These are phyloP conservation scores for Teratosphaeria nubilosa DNA, from an alignment of 2,329 filamentous ascomycete genomes.

Conservation along the genomic window DNA sequence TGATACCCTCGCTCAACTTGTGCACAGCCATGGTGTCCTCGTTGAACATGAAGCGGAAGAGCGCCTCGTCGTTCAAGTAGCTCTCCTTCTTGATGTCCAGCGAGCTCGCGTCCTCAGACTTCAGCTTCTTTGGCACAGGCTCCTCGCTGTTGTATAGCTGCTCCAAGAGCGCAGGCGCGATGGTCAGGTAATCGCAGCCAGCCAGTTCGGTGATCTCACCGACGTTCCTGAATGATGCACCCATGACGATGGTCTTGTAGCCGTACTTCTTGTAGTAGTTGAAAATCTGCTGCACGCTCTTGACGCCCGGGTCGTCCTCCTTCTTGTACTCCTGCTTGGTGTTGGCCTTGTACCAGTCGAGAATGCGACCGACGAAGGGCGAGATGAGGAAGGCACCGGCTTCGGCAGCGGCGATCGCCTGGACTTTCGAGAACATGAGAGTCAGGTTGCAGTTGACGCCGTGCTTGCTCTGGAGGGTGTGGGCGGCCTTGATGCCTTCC, in stretches of 20 bases:
- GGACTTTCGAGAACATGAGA: slow-evolving; percentile 91
- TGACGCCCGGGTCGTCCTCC: slow-evolving; percentile 90
- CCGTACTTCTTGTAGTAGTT: slow-evolving; percentile 99
- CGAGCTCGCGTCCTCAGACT: slow-evolving; percentile 52
- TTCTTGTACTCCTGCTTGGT: slow-evolving; percentile 88
- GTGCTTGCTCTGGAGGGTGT: slow-evolving; percentile 92
- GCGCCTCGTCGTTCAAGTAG: slow-evolving; percentile 81
- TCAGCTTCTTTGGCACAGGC: slow-evolving; percentile 84
- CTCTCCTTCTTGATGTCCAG: slow-evolving; percentile 77
- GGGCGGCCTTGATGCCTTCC: slow-evolving; percentile 98
- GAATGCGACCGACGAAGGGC: slow-evolving; percentile 96
- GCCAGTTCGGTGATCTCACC: slow-evolving; percentile 98
- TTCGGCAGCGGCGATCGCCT: slow-evolving; percentile 94
- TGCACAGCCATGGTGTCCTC: slow-evolving; percentile 98
- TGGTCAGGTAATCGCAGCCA: slow-evolving; percentile 97
- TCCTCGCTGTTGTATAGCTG: slow-evolving; percentile 78
- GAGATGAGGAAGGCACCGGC: slow-evolving; percentile 96
- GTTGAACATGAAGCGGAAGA: slow-evolving; percentile 99
- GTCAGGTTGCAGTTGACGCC: slow-evolving; percentile 98
- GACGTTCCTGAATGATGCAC: slow-evolving; percentile 90
- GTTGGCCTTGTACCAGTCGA: slow-evolving; percentile 97
- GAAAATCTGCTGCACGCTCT: slow-evolving; percentile 87
- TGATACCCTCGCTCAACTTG: slow-evolving; percentile 99
- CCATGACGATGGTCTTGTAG: slow-evolving; percentile 99
- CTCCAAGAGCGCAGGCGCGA: slow-evolving; percentile 90